phyloP scores from a whole-genome alignment of 257 asterid species.

The Solanum peruvianum region DNA sequence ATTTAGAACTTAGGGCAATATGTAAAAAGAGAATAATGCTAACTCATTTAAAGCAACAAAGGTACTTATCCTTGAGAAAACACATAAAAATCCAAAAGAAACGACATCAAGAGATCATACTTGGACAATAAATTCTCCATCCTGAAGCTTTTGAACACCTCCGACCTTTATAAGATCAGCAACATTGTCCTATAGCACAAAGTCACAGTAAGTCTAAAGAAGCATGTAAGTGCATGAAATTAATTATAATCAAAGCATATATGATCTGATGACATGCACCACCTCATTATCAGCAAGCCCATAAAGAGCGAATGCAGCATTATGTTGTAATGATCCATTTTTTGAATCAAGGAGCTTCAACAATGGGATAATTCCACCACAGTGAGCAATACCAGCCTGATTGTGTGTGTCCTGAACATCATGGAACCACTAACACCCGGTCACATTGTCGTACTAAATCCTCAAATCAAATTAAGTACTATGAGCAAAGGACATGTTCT shows the following conservation, averaged over 20 bases:
- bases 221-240: not conserved
- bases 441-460: not conserved
- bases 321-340: conserved; percentile 94
- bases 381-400: conserved; percentile 97
- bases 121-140: conserved; percentile 93
- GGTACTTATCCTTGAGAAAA: not conserved
- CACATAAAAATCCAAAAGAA: not conserved
- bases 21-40: not conserved
- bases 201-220: not conserved
- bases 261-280: not conserved
- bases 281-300: conserved; percentile 99
- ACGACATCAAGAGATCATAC: conserved; percentile 20
- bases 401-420: conserved; percentile 71
- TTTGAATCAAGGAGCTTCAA: conserved; percentile 89
- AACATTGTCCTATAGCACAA: conserved; percentile 70
- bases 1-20: not conserved
- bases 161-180: conserved; percentile 86
- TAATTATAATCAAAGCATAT: not conserved
- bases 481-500: not conserved
- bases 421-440: not conserved
- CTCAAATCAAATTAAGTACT: not conserved
- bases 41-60: not conserved
- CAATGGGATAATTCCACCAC: conserved; percentile 78
- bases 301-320: conserved; percentile 97
- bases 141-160: conserved; percentile 95